phyloP scores from a whole-genome alignment of 257 asterid species.

The Solanum virginianum region DNA sequence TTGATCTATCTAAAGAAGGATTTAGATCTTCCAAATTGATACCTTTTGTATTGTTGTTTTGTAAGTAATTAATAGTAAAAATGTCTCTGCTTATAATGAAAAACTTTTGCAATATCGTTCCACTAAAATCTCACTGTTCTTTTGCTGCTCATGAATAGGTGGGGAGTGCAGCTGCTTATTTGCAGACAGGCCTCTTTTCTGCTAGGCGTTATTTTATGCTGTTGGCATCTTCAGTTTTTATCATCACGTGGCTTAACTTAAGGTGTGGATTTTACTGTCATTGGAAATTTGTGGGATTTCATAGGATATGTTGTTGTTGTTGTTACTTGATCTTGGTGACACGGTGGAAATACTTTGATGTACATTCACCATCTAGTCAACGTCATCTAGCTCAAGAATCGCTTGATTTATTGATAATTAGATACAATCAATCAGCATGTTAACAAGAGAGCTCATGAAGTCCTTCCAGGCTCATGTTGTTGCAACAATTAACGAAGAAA shows the following conservation, averaged over 20 bases:
- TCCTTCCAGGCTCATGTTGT: neutral
- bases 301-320: neutral
- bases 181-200: conserved; percentile 51
- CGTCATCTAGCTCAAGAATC: neutral
- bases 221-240: conserved; percentile 53
- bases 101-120: neutral
- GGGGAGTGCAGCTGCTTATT: conserved; percentile 89
- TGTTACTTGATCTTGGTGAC: neutral
- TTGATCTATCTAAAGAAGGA: neutral
- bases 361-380: neutral
- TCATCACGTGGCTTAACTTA: conserved; percentile 84
- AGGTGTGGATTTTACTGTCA: conserved; percentile 35
- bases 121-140: neutral
- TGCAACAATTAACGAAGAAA: neutral
- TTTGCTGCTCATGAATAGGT: conserved; percentile 38
- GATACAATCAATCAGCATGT: neutral
- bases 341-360: neutral
- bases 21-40: neutral
- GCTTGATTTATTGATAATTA: neutral
- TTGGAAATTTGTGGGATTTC: neutral
- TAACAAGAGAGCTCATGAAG: neutral
- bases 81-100: neutral
- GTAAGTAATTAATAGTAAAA: neutral
- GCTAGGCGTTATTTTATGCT: conserved; percentile 44
- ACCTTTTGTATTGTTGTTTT: neutral